Evolutionary conservation across 768 basidiomycete species (phyloP).

Genomic region (Xerocomus potaroensis): DNA sequence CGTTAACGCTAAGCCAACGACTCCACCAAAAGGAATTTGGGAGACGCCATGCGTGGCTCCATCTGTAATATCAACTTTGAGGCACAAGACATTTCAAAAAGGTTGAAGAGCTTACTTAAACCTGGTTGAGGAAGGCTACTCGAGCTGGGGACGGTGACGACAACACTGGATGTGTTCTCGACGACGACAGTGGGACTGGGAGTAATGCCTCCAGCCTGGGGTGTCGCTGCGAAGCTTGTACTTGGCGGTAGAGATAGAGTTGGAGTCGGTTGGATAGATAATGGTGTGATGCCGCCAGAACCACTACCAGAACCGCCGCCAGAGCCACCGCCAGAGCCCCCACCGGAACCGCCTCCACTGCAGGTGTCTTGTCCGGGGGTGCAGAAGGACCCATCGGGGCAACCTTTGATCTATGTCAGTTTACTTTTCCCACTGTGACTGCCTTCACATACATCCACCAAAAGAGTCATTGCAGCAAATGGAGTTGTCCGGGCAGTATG

Average conservation of each 20-base stretch:
- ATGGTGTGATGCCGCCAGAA: background rate
- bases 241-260: background rate
- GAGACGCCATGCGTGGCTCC: conserved; percentile 11
- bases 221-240: too few relatives aligned
- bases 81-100: background rate
- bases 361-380: conserved; percentile 5
- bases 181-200: too few relatives aligned
- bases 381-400: conserved; percentile 12
- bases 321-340: conserved; percentile 1
- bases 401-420: conserved; percentile 15
- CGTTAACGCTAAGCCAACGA: conserved; percentile 5
- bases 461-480: conserved; percentile 7
- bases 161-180: background rate
- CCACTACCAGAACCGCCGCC: conserved; percentile 2
- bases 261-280: background rate
- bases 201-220: too few relatives aligned
- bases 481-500: conserved; percentile 12
- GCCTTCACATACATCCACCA: conserved; percentile 20
- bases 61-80: background rate
- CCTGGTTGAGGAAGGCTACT: too few relatives aligned
- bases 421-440: background rate
- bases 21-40: background rate
- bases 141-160: background rate
- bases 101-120: conserved; percentile 2
- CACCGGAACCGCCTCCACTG: background rate